These are phyloP conservation scores for Brachypodium distachyon DNA, from an alignment of 202 grass and related monocot genomes.

Conservation along the genomic window DNA sequence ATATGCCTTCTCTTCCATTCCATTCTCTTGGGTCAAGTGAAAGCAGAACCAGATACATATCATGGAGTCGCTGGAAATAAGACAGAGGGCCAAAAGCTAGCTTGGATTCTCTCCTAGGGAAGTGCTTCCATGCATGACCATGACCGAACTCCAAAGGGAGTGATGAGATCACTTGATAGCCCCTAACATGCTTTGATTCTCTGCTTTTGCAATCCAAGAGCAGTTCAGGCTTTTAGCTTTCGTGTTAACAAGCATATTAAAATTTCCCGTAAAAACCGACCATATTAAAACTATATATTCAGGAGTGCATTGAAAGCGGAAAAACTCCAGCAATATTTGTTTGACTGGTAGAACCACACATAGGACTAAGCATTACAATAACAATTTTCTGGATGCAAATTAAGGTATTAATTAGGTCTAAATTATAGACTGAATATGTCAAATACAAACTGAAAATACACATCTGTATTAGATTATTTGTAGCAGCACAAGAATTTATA, in stretches of 20 bases:
- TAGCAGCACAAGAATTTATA: background rate
- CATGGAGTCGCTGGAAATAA: constrained; percentile 53
- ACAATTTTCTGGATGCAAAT: background rate
- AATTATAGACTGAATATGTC: background rate
- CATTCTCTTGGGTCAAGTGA: constrained; percentile 71
- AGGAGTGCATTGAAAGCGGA: constrained; percentile 2
- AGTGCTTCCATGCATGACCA: constrained; percentile 74
- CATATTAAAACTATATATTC: too few relatives aligned
- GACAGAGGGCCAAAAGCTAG: constrained; percentile 49
- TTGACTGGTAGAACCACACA: constrained; percentile 11
- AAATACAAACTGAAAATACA: background rate
- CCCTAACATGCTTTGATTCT: constrained; percentile 90
- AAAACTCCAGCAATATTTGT: constrained; percentile 12
- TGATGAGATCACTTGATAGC: constrained; percentile 66
- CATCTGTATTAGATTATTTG: background rate
- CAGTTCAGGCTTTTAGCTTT: constrained; percentile 54
- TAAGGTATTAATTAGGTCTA: background rate
- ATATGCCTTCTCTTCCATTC: constrained; percentile 60
- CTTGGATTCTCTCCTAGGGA: constrained; percentile 85
- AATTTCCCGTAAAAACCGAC: too few relatives aligned
- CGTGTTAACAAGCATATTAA: constrained; percentile 23
- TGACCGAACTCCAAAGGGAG: constrained; percentile 69
- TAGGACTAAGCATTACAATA: background rate
- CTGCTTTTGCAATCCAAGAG: constrained; percentile 59
- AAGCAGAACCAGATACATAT: constrained; percentile 54